Evolutionary conservation across 257 asterid genomes (phyloP).

Genomic region (Asclepias syriaca): DNA sequence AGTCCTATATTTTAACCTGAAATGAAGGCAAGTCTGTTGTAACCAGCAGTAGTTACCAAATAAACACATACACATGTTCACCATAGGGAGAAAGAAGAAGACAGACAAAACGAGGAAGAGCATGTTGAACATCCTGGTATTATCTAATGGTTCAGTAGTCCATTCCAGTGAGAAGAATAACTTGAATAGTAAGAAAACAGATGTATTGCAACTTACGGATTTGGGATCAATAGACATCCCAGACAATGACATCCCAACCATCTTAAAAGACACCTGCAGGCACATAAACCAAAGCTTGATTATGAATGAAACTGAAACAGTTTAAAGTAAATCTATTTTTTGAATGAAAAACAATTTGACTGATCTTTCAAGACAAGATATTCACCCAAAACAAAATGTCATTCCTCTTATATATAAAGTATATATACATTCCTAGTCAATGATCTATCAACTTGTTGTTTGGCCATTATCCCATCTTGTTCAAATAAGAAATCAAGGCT

Average conservation of each 20-base stretch:
- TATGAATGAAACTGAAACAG: constrained; percentile 13
- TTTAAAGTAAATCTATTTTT: background rate
- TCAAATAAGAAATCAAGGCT: background rate
- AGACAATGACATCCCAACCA: constrained; percentile 70
- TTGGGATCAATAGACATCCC: constrained; percentile 92
- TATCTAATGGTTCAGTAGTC: background rate
- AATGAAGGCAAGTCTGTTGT: background rate
- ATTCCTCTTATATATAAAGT: background rate
- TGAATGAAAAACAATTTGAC: background rate
- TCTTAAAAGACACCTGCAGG: constrained; percentile 88
- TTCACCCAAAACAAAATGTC: background rate
- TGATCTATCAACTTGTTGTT: background rate
- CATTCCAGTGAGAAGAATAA: constrained; percentile 4
- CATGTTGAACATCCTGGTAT: background rate
- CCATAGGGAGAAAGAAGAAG: background rate
- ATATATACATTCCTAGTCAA: background rate
- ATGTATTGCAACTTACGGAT: constrained; percentile 51
- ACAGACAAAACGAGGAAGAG: background rate
- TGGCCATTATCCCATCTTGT: background rate
- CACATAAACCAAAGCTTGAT: constrained; percentile 19
- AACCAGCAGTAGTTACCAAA: background rate
- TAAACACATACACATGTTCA: background rate
- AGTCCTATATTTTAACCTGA: background rate
- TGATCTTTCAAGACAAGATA: background rate
- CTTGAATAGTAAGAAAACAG: background rate